Base-by-base conservation (phyloP, 73 alveolate genomes). In the Tetrahymena malaccensis region DNA sequence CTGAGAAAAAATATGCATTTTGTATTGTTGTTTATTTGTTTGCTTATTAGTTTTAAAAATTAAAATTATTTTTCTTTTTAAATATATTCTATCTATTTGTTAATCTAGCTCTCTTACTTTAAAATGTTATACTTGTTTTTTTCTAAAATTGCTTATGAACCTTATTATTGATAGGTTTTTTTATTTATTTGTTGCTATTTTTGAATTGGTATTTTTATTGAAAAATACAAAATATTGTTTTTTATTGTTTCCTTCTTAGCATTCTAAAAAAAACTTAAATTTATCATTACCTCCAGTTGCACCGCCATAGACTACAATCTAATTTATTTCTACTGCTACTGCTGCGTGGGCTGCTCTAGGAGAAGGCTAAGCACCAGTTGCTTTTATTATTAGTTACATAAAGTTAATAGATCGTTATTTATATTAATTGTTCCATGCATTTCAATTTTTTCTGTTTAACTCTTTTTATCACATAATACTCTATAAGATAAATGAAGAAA, bases 331-430 rank as follows among this genome's bases (percentile, higher is more conserved):
- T 8, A 98, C 99, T 93, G 98, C 97, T 31, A 99, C 98, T 55
- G 99, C 97, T n/a, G 99, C 98, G 95, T 98, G 99, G 19, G 99
- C 99, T 55, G 99, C 99, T 97, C 99, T 95, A 27, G 99, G 99
- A 34, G 98, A 96, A 16, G 99, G 99, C 22, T 98, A 97, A n/a
- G 97, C 97, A 34, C 99, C 99, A 56, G 97, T 97, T 1, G 98
- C 99, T 98, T 31, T 10, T 43, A 21, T 95, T 22, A 43, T 50
- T 97, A 85, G 96, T 93, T 31, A 93, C 31, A 93, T 34, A 22
- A 33, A 19, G 37, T n/a, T 31, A 35, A 22, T 94, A 15, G 27
- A 57, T 94, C 55, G 95, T 94, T 31, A 43, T 83, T 4, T 85
- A 85, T 33, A 85, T 94, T 15, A 84, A 43, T 16, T 43, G 55